Percentiles rank a stretch among this genome's conserved stretches.
Conservation (phyloP, 371 early-diverging fungal genomes). For the Phascolomyces articulosus region DNA sequence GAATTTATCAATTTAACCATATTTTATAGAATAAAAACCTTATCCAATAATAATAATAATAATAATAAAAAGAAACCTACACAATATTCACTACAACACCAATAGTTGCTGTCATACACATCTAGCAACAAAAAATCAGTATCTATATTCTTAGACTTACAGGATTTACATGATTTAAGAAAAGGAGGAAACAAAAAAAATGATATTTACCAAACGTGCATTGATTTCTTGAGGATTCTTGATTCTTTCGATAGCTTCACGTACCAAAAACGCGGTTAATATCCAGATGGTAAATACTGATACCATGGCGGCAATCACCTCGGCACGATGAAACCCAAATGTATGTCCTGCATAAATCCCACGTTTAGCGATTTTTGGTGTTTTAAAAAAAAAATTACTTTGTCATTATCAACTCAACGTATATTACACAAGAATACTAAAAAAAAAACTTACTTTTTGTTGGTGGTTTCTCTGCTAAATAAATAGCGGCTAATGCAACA, state of each 20-base stretch:
- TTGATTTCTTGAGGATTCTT: slow-evolving; percentile 75
- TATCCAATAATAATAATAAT: too few species aligned
- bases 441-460: slow-evolving; percentile 53
- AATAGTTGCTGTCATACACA: slow-evolving; percentile 72
- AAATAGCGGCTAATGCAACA: slow-evolving; percentile 74
- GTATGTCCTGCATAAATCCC: slow-evolving; percentile 54
- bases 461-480: slow-evolving; percentile 71
- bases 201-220: slow-evolving; percentile 56
- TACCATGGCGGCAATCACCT: slow-evolving; percentile 84
- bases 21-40: too few species aligned
- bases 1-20: background rate
- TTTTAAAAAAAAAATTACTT: background rate
- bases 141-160: background rate
- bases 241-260: slow-evolving; percentile 80
- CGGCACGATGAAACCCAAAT: slow-evolving; percentile 87
- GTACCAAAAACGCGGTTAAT: slow-evolving; percentile 72
- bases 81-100: slow-evolving; percentile 84
- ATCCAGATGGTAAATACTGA: slow-evolving; percentile 87
- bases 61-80: slow-evolving; percentile 35
- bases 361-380: background rate
- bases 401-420: background rate
- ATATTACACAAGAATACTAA: background rate
- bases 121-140: slow-evolving; percentile 34
- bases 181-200: background rate
- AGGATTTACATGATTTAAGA: background rate